Evolutionary conservation across 2,329 filamentous ascomycete genomes (phyloP), one percentile per base, ranked within the genome.

Genomic region (Chaetomium olivaceum): DNA sequence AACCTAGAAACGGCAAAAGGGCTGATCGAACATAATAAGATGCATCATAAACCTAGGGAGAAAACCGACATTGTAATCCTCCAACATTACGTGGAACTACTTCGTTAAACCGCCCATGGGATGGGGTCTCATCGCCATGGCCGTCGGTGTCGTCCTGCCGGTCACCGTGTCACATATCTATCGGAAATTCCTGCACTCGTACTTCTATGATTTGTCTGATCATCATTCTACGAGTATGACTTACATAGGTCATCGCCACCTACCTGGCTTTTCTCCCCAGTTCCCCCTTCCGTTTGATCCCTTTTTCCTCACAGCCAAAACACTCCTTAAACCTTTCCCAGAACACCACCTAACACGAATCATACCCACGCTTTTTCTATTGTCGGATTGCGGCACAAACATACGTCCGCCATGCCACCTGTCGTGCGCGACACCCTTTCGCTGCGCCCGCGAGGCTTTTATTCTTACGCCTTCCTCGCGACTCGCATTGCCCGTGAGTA

Each of bases 401-500:
- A 46, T 39, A 23, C n/a, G 21, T 33, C 16, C 31, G 21, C 23
- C 54, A 63, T 63, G 61, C 46, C n/a, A 9, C 29, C 43, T 4
- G 33, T 46, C 21, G 56, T 64, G 16, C 58, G 43, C 77, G 83
- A 78, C 80, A 89, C 77, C 89, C 91, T 72, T 89, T 90, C 76
- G 80, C 95, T 75, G 63, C 69, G 66, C 16, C 72, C 73, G 50
- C 71, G 72, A 58, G 74, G 73, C 62, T 74, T 75, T 59, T 74
- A 73, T 71, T 92, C 91, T 76, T 87, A 89, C 72, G 90, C 90
- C 71, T 96, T 96, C 80, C 87, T 91, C 65, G 81, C 87, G 70
- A 85, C 90, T 71, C 89, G 93, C 57, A 82, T 84, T 65, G 82
- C 93, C 71, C 31, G 54, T 57, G 43, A 57, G 54, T 57, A 36